These are phyloP conservation scores for Nitzschia sp. DNA, from an alignment of 108 stramenopile genomes.

Conservation along the genomic window DNA sequence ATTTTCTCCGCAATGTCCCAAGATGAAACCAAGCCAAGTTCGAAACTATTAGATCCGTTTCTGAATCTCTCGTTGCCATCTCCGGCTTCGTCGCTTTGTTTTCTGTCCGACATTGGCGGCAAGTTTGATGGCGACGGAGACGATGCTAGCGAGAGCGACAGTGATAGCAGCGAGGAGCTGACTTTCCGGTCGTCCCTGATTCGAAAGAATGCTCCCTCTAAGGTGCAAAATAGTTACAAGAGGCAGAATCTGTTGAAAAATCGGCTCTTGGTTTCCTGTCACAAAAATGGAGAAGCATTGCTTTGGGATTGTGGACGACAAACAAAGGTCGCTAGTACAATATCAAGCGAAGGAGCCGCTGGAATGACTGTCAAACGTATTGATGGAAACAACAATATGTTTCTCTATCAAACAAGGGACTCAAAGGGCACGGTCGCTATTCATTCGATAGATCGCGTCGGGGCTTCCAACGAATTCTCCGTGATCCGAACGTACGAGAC, in stretches of 20 bases:
- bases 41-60: conserved; percentile 28
- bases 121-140: neutral
- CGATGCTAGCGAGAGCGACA: conserved; percentile 27
- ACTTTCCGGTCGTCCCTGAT: conserved; percentile 24
- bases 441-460: conserved; percentile 49
- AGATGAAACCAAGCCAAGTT: too few relatives aligned
- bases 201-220: neutral
- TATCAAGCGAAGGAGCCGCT: conserved; percentile 6
- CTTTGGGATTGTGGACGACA: conserved; percentile 46
- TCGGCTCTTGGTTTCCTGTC: conserved; percentile 41
- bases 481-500: conserved; percentile 32
- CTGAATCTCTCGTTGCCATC: conserved; percentile 23
- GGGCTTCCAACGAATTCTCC: conserved; percentile 23
- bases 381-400: neutral
- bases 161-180: conserved; percentile 23
- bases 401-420: conserved; percentile 79
- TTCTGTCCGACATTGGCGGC: neutral
- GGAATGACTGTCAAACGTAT: conserved; percentile 26
- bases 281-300: conserved; percentile 36
- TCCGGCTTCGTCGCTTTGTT: conserved; percentile 26
- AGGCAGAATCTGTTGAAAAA: conserved; percentile 1
- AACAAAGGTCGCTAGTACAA: conserved; percentile 14
- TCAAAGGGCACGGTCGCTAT: conserved; percentile 72
- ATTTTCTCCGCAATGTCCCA: too few relatives aligned
- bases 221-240: neutral